Conservation (phyloP, 2,329 filamentous ascomycete species). For the Beauveria medogensis region DNA sequence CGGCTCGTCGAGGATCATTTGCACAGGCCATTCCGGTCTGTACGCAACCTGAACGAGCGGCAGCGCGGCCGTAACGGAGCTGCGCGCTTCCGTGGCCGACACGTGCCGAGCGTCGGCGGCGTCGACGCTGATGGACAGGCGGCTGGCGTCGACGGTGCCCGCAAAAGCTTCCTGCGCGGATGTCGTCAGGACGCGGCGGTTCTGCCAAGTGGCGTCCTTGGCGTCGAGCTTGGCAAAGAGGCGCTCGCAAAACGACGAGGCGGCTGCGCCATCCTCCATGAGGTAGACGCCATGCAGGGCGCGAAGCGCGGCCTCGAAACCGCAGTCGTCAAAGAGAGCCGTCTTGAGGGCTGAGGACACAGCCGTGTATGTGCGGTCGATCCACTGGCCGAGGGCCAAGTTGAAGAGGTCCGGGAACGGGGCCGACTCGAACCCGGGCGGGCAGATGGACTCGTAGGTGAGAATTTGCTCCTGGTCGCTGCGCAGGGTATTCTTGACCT, state of each 20-base stretch:
- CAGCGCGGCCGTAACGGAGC: slow-evolving; percentile 50
- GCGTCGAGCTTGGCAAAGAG: slow-evolving; percentile 70
- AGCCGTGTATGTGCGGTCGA: slow-evolving; percentile 63
- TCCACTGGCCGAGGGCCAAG: slow-evolving; percentile 64
- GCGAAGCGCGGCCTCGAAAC: slow-evolving; percentile 55
- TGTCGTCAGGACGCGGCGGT: slow-evolving; percentile 74
- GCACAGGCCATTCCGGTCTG: slow-evolving; percentile 56
- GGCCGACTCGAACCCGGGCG: slow-evolving; percentile 38
- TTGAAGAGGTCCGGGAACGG: slow-evolving; percentile 72
- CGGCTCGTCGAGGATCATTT: slow-evolving; percentile 63
- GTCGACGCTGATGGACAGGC: slow-evolving; percentile 50
- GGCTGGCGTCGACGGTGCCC: slow-evolving; percentile 47
- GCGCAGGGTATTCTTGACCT: slow-evolving; percentile 30
- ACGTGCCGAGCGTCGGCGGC: slow-evolving; percentile 30
- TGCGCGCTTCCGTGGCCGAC: slow-evolving; percentile 38
- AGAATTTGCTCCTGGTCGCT: slow-evolving; percentile 30
- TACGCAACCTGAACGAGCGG: slow-evolving; percentile 60
- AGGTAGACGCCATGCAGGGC: slow-evolving; percentile 68
- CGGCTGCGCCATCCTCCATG: slow-evolving; percentile 62
- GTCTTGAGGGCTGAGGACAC: slow-evolving; percentile 59
- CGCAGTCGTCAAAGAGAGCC: slow-evolving; percentile 61
- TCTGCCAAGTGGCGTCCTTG: slow-evolving; percentile 58
- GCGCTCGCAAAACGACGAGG: slow-evolving; percentile 56
- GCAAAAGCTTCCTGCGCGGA: slow-evolving; percentile 66
- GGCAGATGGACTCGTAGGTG: slow-evolving; percentile 50